A percentile compares a stretch with the other conserved stretches of the same genome.
Evolutionary conservation across 352 stramenopile genomes (phyloP).

Genomic region (Globisporangium irregulare): DNA sequence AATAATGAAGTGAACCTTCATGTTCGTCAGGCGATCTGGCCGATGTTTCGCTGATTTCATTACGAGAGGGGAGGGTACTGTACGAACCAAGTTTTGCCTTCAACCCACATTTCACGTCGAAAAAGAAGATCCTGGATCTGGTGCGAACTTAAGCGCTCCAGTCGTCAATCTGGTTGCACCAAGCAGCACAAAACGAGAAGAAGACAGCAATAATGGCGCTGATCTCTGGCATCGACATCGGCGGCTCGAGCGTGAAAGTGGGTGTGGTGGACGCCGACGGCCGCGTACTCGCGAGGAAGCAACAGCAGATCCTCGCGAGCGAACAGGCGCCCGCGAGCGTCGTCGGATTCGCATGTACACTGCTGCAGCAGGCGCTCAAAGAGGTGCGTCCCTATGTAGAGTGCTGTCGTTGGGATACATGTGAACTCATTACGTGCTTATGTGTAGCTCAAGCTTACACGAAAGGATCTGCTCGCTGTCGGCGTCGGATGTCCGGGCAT

Average conservation of each 20-base stretch:
- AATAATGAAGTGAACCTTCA: no score
- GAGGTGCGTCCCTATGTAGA: constrained; percentile 22
- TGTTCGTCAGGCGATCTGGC: no score
- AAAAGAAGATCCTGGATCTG: background rate
- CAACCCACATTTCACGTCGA: background rate
- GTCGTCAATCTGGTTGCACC: background rate
- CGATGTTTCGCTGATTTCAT: no score
- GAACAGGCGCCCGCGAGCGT: constrained; percentile 46
- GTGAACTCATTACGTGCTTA: background rate
- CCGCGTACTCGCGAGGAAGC: constrained; percentile 39
- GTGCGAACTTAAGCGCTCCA: constrained; percentile 1
- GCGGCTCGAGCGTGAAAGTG: constrained; percentile 70
- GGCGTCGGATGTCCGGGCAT: constrained; percentile 69
- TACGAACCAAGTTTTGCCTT: background rate
- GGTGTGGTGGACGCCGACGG: constrained; percentile 55
- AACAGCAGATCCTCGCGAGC: constrained; percentile 39
- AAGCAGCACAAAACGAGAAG: background rate
- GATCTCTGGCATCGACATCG: constrained; percentile 71
- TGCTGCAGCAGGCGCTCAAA: constrained; percentile 42
- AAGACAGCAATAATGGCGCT: constrained; percentile 18
- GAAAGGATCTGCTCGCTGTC: constrained; percentile 36
- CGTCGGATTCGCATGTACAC: constrained; percentile 39
- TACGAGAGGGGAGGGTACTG: no score
- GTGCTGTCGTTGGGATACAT: no score
- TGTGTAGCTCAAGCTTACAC: constrained; percentile 18